These are phyloP conservation scores for Scenedesmus sp. DNA, from an alignment of 163 green algal species.

Conservation along the genomic window DNA sequence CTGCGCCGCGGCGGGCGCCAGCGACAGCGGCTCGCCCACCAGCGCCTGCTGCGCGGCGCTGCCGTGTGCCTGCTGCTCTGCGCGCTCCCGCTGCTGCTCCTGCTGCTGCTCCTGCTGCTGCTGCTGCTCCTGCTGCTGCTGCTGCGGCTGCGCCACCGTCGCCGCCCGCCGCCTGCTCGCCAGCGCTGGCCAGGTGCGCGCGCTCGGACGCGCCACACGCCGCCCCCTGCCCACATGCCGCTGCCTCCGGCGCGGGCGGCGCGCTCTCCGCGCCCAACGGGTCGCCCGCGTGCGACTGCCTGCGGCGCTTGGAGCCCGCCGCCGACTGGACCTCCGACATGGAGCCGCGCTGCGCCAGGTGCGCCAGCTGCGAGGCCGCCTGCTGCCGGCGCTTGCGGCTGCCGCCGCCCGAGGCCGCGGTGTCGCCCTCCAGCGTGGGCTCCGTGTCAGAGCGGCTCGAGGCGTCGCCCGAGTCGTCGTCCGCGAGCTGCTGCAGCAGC, in stretches of 20 bases:
- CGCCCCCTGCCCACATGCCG: neutral
- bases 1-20: neutral
- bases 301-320: neutral
- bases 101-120: slow-evolving; percentile 15
- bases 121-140: slow-evolving; percentile 1
- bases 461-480: slow-evolving; percentile 1
- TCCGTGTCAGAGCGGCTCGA: slow-evolving; percentile 26
- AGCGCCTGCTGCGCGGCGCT: neutral
- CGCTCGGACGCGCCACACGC: no score
- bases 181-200: no score
- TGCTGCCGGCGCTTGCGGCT: slow-evolving; percentile 29
- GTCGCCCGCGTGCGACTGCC: no score
- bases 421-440: neutral
- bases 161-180: slow-evolving; percentile 3
- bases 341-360: slow-evolving; percentile 7
- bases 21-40: no score
- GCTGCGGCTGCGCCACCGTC: neutral
- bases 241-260: neutral
- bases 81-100: slow-evolving; percentile 9
- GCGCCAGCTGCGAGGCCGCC: slow-evolving; percentile 26
- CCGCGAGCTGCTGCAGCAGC: slow-evolving; percentile 33
- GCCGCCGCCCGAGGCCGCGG: neutral
- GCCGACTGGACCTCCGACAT: slow-evolving; percentile 4
- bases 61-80: neutral
- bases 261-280: no score